These are phyloP conservation scores for Trapa bicornis DNA, from an alignment of 345 rosid genomes.

Conservation along the genomic window DNA sequence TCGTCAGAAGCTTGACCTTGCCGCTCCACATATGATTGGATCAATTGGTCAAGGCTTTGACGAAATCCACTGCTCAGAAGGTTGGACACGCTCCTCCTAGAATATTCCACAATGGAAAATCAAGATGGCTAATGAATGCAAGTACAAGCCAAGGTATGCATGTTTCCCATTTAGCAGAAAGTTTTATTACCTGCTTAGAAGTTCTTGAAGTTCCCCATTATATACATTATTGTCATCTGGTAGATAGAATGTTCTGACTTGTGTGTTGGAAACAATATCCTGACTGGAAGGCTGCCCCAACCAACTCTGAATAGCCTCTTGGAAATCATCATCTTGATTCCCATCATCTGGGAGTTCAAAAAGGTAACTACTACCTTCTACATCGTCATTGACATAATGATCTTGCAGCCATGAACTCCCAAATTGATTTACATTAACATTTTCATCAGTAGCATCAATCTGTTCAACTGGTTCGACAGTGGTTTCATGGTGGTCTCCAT, in stretches of 20 bases:
- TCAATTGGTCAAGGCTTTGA: constrained; percentile 70
- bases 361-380: constrained; percentile 21
- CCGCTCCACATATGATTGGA: constrained; percentile 80
- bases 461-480: constrained; percentile 27
- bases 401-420: constrained; percentile 30
- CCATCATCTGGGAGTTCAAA: constrained; percentile 27
- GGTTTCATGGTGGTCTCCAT: constrained; percentile 28
- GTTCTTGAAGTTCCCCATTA: constrained; percentile 67
- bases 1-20: constrained; percentile 51
- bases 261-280: constrained; percentile 30
- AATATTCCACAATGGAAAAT: background rate
- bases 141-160: background rate
- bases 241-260: constrained; percentile 37
- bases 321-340: constrained; percentile 30
- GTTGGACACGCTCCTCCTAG: constrained; percentile 88
- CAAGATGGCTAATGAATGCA: background rate
- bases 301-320: constrained; percentile 50
- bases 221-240: constrained; percentile 55
- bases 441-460: constrained; percentile 23
- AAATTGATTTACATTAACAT: constrained; percentile 19
- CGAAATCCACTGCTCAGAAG: constrained; percentile 88
- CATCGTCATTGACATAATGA: constrained; percentile 25
- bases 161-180: background rate
- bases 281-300: constrained; percentile 33
- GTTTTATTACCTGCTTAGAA: constrained; percentile 51